These are phyloP conservation scores for Monosporascus sp. DNA, from an alignment of 2,329 filamentous ascomycete species.

Conservation along the genomic window DNA sequence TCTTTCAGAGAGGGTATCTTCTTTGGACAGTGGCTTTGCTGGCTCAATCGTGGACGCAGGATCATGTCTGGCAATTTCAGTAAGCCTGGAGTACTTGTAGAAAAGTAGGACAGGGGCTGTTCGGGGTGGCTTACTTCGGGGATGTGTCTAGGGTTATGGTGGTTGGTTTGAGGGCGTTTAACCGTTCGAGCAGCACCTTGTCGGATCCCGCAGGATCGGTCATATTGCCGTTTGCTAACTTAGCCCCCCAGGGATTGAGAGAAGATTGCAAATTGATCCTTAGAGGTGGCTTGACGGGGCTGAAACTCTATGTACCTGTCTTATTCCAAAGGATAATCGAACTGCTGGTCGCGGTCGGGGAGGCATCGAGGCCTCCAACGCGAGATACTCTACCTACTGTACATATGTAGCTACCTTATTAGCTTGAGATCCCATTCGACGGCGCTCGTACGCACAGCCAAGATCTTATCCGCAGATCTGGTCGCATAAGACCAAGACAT, in stretches of 20 bases:
- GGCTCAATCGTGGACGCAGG: slow-evolving; percentile 35
- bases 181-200: slow-evolving; percentile 45
- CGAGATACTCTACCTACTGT: no score
- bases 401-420: no score
- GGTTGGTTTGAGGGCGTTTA: slow-evolving; percentile 47
- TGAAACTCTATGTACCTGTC: neutral
- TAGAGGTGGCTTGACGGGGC: slow-evolving; percentile 6
- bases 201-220: slow-evolving; percentile 27
- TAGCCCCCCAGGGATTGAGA: slow-evolving; percentile 1
- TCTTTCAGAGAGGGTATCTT: slow-evolving; percentile 48
- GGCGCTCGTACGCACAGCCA: no score
- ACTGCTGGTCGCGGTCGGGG: no score
- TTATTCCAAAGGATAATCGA: no score
- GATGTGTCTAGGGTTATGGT: slow-evolving; percentile 30
- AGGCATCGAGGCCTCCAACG: no score
- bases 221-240: slow-evolving; percentile 12
- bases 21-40: slow-evolving; percentile 38
- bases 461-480: no score
- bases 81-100: slow-evolving; percentile 6
- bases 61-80: slow-evolving; percentile 21
- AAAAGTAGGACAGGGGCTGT: neutral
- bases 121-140: slow-evolving; percentile 34
- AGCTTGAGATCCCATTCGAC: no score
- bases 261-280: neutral
- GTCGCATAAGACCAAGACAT: no score